Base-by-base conservation (phyloP, 2,329 filamentous ascomycete species). In the Colletotrichum navitas region DNA sequence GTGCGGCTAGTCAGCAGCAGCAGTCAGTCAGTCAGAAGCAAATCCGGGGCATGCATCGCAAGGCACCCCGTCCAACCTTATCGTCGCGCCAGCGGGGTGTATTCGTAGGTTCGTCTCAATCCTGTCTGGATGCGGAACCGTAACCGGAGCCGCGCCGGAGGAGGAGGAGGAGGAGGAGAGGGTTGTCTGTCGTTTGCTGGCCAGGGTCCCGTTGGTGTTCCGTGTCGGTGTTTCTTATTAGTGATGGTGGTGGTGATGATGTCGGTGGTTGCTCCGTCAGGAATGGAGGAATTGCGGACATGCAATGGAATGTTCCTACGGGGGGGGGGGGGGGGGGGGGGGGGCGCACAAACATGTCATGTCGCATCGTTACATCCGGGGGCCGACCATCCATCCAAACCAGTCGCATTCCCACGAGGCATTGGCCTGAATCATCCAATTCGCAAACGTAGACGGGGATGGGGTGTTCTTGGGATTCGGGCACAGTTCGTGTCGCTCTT, bases 261-360 rank as follows among this genome's bases (percentile, higher is more conserved):
- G 39, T 62, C 56, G 68, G 58, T 71, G 68, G 64, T 59, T 63
- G 59, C 56, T 7, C 58, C 36, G 8, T 4, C n/a, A 71, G 68
- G 65, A 71, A 71, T 54, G 68, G 68, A 63, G 52, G 58, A 71
- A 71, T 54, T 59, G 63, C 68, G 68, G 63, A 58, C 64, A 52
- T 58, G 47, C 39, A 66, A 68, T 58, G 68, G 59, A 71, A 68
- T 63, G 11, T 43, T 36, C 68, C 47, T 45, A 54, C 45, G 52
- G 47, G 29, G 18, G 29, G 29, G 12, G 8, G 29, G 29, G 12
- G 8, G n/a, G 52, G 47, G 29, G 18, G 52, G 47, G 29, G 18
- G 29, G 29, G 12, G 8, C 4, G 24, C n/a, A 24, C 52, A 24
- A 45, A 63, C 55, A 55, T 59, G 65, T 59, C 55, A 55, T 59